Base-by-base conservation (phyloP, 2,329 filamentous ascomycete genomes). In the Fusarium redolens region DNA sequence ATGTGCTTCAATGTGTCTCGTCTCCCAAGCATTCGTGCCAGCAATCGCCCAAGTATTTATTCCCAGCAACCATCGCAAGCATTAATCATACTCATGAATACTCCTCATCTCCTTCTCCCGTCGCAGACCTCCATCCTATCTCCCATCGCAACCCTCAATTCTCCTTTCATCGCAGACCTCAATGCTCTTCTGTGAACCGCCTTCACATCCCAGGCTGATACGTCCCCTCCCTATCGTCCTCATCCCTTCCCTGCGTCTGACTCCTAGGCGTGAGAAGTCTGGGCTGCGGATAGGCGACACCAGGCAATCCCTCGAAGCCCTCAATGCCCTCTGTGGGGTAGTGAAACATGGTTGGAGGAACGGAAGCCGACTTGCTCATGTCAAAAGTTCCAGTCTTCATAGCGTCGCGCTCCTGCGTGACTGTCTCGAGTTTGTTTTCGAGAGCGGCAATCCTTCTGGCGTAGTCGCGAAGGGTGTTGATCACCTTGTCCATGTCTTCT, bases 191-290 rank as follows among this genome's bases (percentile, higher is more conserved):
- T 6, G 7, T 28, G 28, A 28, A 28, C 5, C 28, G 28, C 28
- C 11, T 10, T 50, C 9, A 25, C 35, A 59, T 40, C 13, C 25
- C 38, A 38, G 31, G 25, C 15, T 20, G 18, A 8, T 38, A 41
- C 14, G 38, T n/a, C 12, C 6, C 38, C 9, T 31, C 55, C 2
- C 9, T 52, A 13, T 67, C 45, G 15, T 28, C 28, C n/a, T 58
- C 65, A n/a, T 61, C 47, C 33, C 33, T 33, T 10, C 41, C 38
- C 28, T 58, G 45, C 5, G 51, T 51, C 58, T 68, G 67, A 6
- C 61, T 71, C 13, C 47, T 33, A n/a, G 70, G 43, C 12, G 70
- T 63, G 25, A 45, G n/a, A n/a, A 61, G 66, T 15, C 31, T 20
- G 28, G 33, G 30, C 12, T 30, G 31, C 8, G 52, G 1, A 11